Evolutionary conservation across 441 rosid species (phyloP).

Genomic region (Corymbia citriodora): DNA sequence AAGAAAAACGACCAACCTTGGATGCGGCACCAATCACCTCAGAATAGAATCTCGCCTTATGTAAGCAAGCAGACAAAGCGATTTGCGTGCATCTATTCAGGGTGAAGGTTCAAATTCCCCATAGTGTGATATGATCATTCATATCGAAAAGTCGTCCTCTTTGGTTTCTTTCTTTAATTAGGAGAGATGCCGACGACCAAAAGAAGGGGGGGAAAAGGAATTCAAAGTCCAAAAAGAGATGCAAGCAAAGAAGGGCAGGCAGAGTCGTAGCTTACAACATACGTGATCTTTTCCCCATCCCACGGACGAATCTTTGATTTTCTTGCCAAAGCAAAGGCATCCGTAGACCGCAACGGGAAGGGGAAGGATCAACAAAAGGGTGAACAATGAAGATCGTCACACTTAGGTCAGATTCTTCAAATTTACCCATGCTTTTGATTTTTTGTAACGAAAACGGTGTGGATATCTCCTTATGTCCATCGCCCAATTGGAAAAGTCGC

Average conservation of each 20-base stretch:
- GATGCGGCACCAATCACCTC: not conserved
- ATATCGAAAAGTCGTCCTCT: not conserved
- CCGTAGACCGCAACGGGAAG: not conserved
- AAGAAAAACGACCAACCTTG: not conserved
- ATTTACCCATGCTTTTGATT: not conserved
- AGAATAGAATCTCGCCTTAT: not conserved
- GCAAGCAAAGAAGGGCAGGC: not conserved
- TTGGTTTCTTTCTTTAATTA: fast-evolving
- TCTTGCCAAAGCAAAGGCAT: not conserved
- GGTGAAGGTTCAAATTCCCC: not conserved
- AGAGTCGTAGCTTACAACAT: not conserved
- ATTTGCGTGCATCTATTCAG: not conserved
- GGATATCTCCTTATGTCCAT: not conserved
- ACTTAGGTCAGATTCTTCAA: not conserved
- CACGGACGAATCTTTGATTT: not conserved
- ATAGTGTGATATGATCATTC: not conserved
- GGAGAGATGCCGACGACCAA: not conserved
- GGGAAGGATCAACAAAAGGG: not conserved
- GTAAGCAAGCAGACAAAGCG: not conserved
- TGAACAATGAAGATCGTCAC: not conserved
- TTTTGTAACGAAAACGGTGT: not conserved
- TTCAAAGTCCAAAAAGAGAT: not conserved
- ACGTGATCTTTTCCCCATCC: not conserved
- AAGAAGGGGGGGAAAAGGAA: not conserved
- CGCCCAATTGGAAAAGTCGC: not conserved